Base-by-base conservation (phyloP, 2,329 filamentous ascomycete species). In the Calonectria naviculata region DNA sequence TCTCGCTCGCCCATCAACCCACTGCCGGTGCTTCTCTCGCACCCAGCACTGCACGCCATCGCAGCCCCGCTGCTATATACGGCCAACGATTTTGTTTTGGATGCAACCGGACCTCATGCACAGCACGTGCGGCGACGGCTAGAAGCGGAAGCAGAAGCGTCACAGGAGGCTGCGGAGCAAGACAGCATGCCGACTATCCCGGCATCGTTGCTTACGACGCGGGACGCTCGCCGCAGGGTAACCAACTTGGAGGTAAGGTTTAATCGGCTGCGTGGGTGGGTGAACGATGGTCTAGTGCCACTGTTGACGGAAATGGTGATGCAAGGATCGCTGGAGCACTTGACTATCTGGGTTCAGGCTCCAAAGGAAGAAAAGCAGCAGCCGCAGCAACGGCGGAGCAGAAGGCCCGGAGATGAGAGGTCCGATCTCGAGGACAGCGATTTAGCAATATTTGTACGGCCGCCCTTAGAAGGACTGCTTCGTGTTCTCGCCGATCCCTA, bases 401-500 rank as follows among this genome's bases (percentile, higher is more conserved):
- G 28, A 36, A 38, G 58, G 21, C n/a, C 42, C 29, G 52, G 46
- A 1, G 56, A 31, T 26, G 47, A 44, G 17, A 26, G 36, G 12
- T 6, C 29, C 15, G 56, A 46, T 3, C 24, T 19, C 4, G 54
- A 70, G 17, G 67, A 62, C n/a, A n/a, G 47, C 24, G 75, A 73
- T 38, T 49, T 73, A 17, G 65, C 63, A 47, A 73, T 79, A 29
- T 81, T 82, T 60, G 65, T 72, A n/a, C 76, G 77, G 49, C 76
- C 79, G 26, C 76, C 83, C 76, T 67, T 83, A 28, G 75, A 75
- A 67, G 80, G 82, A 3, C 73, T 88, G 10, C 74, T 88, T 54
- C 78, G 79, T 63, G 76, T 88, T 21, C 75, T 89, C 65, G 78
- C 82, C 47, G 86, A 88, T 68, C 86, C 87, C 58, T 84, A 87